These are phyloP conservation scores for Suhomyces faveliae DNA, from an alignment of 805 yeast species.

Conservation along the genomic window DNA sequence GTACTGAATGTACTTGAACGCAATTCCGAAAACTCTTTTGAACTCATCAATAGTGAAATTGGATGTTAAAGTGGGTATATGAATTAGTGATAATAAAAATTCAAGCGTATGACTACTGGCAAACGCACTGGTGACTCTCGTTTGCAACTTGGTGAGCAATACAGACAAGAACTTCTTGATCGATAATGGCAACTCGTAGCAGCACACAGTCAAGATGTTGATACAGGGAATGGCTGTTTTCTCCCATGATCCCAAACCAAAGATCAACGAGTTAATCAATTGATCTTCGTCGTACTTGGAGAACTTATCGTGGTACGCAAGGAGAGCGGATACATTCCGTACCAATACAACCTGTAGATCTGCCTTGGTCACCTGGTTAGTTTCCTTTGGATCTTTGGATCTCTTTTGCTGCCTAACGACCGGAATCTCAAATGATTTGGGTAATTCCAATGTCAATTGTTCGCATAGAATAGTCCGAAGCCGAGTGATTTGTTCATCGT, in stretches of 20 bases:
- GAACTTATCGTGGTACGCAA: constrained; percentile 58
- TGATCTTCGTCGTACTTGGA: constrained; percentile 61
- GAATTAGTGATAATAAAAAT: constrained; percentile 63
- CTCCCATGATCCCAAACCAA: constrained; percentile 72
- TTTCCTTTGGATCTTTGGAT: not conserved
- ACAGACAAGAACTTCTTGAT: constrained; percentile 65
- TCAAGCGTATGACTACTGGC: constrained; percentile 76
- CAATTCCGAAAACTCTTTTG: constrained; percentile 78
- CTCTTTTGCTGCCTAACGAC: not conserved
- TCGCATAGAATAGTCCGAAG: constrained; percentile 54
- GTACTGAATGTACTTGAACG: constrained; percentile 75
- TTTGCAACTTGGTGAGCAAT: constrained; percentile 72
- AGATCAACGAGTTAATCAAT: constrained; percentile 56
- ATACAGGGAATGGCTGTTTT: constrained; percentile 75
- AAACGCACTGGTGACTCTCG: constrained; percentile 65
- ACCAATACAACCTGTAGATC: constrained; percentile 68
- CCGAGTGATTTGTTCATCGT: constrained; percentile 38
- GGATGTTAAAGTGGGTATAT: constrained; percentile 64
- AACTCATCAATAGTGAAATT: constrained; percentile 76
- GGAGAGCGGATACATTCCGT: constrained; percentile 58
- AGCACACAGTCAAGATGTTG: constrained; percentile 71
- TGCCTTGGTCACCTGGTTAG: constrained; percentile 44
- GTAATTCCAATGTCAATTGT: constrained; percentile 53
- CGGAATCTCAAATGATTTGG: constrained; percentile 28
- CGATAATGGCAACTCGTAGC: constrained; percentile 76